phyloP scores from a whole-genome alignment of 495 filamentous ascomycete genomes.

The Penicillium herquei region DNA sequence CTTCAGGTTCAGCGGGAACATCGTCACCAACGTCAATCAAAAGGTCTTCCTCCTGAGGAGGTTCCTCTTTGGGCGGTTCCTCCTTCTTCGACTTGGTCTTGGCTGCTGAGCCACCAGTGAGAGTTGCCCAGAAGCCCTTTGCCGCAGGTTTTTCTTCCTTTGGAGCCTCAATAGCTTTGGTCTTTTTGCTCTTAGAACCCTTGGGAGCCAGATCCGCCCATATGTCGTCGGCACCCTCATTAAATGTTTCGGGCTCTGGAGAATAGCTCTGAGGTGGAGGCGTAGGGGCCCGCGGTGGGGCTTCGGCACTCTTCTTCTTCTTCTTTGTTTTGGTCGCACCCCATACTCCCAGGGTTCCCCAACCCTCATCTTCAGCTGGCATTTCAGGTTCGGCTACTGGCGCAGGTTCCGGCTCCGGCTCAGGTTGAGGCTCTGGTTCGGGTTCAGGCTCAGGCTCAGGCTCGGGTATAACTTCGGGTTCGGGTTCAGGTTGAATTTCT shows the following conservation, averaged over 20 bases:
- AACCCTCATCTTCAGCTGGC: conserved; percentile 27
- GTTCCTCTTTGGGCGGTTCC: conserved; percentile 29
- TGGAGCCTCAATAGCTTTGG: conserved; percentile 25
- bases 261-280: conserved; percentile 49
- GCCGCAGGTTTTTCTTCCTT: conserved; percentile 33
- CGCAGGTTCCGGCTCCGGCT: conserved; percentile 37
- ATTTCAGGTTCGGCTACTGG: conserved; percentile 28
- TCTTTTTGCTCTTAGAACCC: conserved; percentile 24
- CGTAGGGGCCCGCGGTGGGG: conserved; percentile 49
- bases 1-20: conserved; percentile 15
- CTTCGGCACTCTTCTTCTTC: conserved; percentile 42
- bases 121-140: conserved; percentile 47
- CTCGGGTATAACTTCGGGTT: background rate
- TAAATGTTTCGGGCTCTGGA: conserved; percentile 39
- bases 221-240: conserved; percentile 23
- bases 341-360: conserved; percentile 29
- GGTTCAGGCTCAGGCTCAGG: conserved; percentile 23
- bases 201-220: conserved; percentile 42
- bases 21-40: conserved; percentile 36
- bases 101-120: conserved; percentile 34
- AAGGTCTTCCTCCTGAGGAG: conserved; percentile 24
- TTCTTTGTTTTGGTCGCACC: conserved; percentile 43
- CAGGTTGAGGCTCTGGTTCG: conserved; percentile 21
- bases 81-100: conserved; percentile 32
- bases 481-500: background rate